Evolutionary conservation across 495 filamentous ascomycete species (phyloP).

Genomic region (Neurospora cerealis): DNA sequence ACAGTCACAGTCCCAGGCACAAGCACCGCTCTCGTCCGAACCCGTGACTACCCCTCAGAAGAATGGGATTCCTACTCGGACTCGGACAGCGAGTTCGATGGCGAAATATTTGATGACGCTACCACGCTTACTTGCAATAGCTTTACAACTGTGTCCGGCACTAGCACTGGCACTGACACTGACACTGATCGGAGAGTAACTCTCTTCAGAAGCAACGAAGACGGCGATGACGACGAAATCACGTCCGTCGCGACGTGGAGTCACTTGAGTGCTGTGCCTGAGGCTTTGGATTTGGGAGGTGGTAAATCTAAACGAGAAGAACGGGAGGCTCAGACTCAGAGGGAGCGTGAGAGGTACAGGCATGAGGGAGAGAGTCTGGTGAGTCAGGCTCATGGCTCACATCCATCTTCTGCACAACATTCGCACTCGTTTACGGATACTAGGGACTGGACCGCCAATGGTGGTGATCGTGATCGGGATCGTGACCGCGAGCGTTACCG

Average conservation of each 20-base stretch:
- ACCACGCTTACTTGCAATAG: background rate
- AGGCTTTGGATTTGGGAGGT: background rate
- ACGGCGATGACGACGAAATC: background rate
- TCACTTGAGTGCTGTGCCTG: background rate
- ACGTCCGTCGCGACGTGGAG: background rate
- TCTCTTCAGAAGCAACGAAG: background rate
- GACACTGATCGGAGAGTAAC: background rate
- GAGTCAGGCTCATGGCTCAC: background rate
- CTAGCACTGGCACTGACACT: background rate
- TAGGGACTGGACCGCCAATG: background rate
- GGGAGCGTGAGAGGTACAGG: background rate
- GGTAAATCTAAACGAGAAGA: background rate
- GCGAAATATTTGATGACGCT: background rate
- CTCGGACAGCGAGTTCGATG: background rate
- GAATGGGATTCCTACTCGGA: background rate
- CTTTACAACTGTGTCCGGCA: background rate
- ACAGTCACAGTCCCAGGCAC: background rate
- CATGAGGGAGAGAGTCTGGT: background rate
- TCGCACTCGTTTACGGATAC: background rate
- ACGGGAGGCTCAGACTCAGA: background rate
- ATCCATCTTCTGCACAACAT: background rate
- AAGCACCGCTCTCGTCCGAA: background rate
- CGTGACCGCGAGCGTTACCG: conserved; percentile 5
- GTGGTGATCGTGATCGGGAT: background rate
- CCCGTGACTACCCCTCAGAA: background rate